Evolutionary conservation across 1,284 basidiomycete species (phyloP), one percentile per base, ranked within the genome.

Genomic region (Sporisorium reilianum): DNA sequence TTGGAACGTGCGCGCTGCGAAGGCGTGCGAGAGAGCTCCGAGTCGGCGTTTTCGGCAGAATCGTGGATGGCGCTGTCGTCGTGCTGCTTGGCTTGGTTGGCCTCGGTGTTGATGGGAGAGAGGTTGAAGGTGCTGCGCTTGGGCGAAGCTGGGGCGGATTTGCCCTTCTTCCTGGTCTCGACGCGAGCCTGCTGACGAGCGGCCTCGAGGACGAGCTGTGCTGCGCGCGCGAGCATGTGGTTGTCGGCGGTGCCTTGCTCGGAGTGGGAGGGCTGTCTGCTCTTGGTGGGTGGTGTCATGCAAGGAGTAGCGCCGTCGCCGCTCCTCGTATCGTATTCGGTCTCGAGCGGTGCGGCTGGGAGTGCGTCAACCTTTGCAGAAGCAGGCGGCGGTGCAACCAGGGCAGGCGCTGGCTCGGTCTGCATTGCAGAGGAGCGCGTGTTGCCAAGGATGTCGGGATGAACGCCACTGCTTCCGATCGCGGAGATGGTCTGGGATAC

Each of bases 121-220:
- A 68, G 55, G 22, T 58, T 61, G 42, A 42, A 54, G 7, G 48
- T 41, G 60, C 51, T 53, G 11, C 61, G 60, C 25, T 74, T 74
- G 10, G 73, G 73, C 18, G 73, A 75, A 6, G 73, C 68, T 9
- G 73, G 73, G 0, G 67, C 73, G 1, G 73, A 75, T 18, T 52
- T 58, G 41, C 73, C 73, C 36, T 75, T 71, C 52, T 61, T 67
- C 23, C 64, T 51, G 7, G 68, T 71, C 50, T 67, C 72, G 26
- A 61, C 73, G 4, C 65, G 64, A 20, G 75, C 75, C 54, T 75
- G 69, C 38, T 66, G 59, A 16, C 75, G 65, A 30, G 76, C 76
- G 20, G 76, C 76, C 50, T 71, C 76, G 36, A 78, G 64, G 26
- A 78, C 72, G 18, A 72, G 25, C 32, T 78, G 76, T 11, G 72